These are phyloP conservation scores for Chlorella sorokiniana DNA, from an alignment of 139 green algal genomes.

Conservation along the genomic window DNA sequence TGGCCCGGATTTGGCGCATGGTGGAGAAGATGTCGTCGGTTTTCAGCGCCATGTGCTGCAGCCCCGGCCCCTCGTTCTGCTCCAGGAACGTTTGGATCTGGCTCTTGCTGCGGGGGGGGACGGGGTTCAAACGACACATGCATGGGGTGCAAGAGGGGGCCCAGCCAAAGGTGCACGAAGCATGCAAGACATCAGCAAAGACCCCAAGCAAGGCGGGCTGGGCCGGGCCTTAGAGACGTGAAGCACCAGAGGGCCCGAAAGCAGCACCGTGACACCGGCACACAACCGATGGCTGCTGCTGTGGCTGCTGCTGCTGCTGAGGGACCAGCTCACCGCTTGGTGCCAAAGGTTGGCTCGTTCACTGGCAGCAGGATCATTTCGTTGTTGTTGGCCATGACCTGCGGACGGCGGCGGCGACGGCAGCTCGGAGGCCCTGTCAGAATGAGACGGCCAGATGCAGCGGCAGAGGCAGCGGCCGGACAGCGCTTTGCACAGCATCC, in stretches of 20 bases:
- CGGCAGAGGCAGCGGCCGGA: too few species aligned
- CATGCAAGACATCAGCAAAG: too few species aligned
- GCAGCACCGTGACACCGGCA: neutral
- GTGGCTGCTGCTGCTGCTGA: too few species aligned
- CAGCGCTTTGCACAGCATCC: too few species aligned
- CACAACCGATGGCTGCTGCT: too few species aligned
- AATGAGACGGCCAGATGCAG: too few species aligned
- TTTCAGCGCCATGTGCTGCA: slow-evolving; percentile 98
- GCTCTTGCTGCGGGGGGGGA: slow-evolving; percentile 46
- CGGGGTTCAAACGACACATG: too few species aligned
- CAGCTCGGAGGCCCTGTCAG: slow-evolving; percentile 20
- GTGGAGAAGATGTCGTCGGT: slow-evolving; percentile 94
- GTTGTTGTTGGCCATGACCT: slow-evolving; percentile 91
- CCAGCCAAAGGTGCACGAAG: too few species aligned
- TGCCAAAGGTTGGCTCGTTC: slow-evolving; percentile 97
- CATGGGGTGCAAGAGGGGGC: too few species aligned
- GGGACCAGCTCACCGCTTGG: slow-evolving; percentile 56
- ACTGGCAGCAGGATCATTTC: slow-evolving; percentile 95
- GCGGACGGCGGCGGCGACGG: neutral
- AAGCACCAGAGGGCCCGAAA: too few species aligned
- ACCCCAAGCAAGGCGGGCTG: too few species aligned
- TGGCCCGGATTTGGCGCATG: slow-evolving; percentile 70
- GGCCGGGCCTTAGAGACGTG: too few species aligned
- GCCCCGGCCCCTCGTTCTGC: slow-evolving; percentile 94
- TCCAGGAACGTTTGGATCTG: slow-evolving; percentile 96